A percentile compares a stretch with the other conserved stretches of the same genome.
Conservation (phyloP, 2,329 filamentous ascomycete genomes). For the Cercospora sp. region DNA sequence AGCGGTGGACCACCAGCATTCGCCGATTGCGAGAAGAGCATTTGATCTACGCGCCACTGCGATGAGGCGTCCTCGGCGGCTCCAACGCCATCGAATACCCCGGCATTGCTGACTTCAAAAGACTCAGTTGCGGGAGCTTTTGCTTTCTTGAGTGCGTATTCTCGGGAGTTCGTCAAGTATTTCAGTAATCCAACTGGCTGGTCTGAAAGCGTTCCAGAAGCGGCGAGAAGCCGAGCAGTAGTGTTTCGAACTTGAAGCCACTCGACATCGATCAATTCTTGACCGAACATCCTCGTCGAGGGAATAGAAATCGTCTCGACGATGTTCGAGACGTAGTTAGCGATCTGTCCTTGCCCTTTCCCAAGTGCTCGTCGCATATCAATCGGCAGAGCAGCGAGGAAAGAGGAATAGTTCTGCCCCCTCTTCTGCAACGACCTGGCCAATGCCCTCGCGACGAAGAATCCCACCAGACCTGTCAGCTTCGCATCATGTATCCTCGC, state of each 20-base stretch:
- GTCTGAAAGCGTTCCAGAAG: conserved; percentile 39
- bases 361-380: conserved; percentile 44
- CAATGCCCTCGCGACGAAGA: conserved; percentile 44
- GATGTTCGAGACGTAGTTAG: conserved; percentile 36
- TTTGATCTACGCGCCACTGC: conserved; percentile 36
- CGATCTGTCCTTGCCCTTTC: conserved; percentile 41
- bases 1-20: conserved; percentile 43
- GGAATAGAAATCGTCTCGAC: conserved; percentile 19
- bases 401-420: conserved; percentile 32
- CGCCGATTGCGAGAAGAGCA: conserved; percentile 50
- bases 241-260: conserved; percentile 41
- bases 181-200: conserved; percentile 48
- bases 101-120: conserved; percentile 51
- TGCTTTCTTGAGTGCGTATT: conserved; percentile 45
- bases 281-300: not conserved
- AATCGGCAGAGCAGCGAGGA: conserved; percentile 44
- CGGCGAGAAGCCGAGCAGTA: conserved; percentile 39
- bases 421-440: conserved; percentile 34
- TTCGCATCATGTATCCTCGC: conserved; percentile 42
- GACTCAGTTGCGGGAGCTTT: conserved; percentile 43
- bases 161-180: conserved; percentile 44
- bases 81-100: conserved; percentile 37
- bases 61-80: not conserved
- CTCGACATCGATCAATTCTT: conserved; percentile 13
- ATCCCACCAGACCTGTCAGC: conserved; percentile 46